A percentile compares a stretch with the other conserved stretches of the same genome.
These are phyloP conservation scores for Argentina anserina DNA, from an alignment of 306 rosid species.

Conservation along the genomic window DNA sequence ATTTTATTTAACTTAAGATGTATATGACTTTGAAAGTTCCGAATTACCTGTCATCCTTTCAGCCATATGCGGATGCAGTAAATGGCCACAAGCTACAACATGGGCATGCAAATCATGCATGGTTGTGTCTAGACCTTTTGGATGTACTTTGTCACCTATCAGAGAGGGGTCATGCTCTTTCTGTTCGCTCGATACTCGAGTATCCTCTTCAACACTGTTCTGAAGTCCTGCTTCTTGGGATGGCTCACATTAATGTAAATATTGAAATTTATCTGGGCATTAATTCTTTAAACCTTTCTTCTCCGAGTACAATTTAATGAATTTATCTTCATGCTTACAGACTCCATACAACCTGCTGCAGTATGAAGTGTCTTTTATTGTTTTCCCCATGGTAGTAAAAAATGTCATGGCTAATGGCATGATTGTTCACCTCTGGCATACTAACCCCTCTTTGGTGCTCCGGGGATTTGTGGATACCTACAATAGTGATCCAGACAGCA, in stretches of 20 bases:
- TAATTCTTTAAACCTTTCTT: not conserved
- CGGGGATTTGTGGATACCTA: slow-evolving; percentile 70
- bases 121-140: slow-evolving; percentile 84
- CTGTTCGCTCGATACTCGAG: slow-evolving; percentile 71
- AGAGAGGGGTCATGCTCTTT: slow-evolving; percentile 88
- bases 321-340: slow-evolving; percentile 48
- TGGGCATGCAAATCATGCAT: slow-evolving; percentile 86
- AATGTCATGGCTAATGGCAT: slow-evolving; percentile 52
- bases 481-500: slow-evolving; percentile 56
- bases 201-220: slow-evolving; percentile 89
- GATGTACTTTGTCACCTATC: slow-evolving; percentile 80
- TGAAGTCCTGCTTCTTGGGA: slow-evolving; percentile 88
- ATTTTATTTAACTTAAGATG: not conserved
- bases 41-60: slow-evolving; percentile 20
- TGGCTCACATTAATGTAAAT: slow-evolving; percentile 72
- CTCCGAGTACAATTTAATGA: slow-evolving; percentile 2
- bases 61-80: slow-evolving; percentile 71
- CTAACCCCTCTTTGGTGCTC: slow-evolving; percentile 63
- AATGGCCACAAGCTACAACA: slow-evolving; percentile 71
- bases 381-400: slow-evolving; percentile 65
- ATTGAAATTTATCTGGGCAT: not conserved
- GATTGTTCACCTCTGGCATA: slow-evolving; percentile 80
- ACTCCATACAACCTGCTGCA: slow-evolving; percentile 88
- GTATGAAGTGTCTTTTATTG: slow-evolving; percentile 61
- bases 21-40: not conserved